Base-by-base conservation (phyloP, 192 early-diverging fungal genomes). In the Backusella westeae region DNA sequence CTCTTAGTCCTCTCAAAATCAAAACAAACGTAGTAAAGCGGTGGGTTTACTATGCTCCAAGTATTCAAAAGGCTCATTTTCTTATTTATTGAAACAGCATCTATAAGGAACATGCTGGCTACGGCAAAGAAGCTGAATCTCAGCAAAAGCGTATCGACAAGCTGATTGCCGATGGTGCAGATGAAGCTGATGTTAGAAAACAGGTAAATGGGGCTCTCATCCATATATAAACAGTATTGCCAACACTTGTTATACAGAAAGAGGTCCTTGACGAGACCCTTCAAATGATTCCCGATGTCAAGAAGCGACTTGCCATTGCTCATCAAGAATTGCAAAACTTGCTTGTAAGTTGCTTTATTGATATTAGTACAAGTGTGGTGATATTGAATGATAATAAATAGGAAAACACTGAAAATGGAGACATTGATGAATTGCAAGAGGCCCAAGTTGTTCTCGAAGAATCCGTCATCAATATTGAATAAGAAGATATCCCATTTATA, bases 221-320 rank as follows among this genome's bases (percentile, higher is more conserved):
- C 8, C 4, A 34, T 17, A 36, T 38, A 38, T 46, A 42, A 26
- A 71, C 42, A 17, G 3, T 44, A 39, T n/a, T 3, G 9, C 4
- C 41, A 17, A 69, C 68, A 23, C 38, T 63, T 26, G 8, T 21
- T 53, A 6, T 14, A 17, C 3, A 88, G 88, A 82, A 87, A 44
- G 89, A 90, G 73, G 89, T 90, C 14, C 82, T 90, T 14, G 84
- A 86, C 15, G 89, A 90, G 68, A 89, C 89, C n/a, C 66, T 80
- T 46, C 78, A 84, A 21, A 90, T 90, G 89, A 79, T 90, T 26
- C 89, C 89, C 12, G 89, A 90, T 73, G 85, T 86, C 46, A 80
- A 90, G 56, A 84, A 86, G 21, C 80, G 89, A 65, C 78, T 81
- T 41, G 82, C 77, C 66, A 79, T 69, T 23, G 89, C 89, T 21